Conservation (phyloP, 78 protist species). For the Dictyostelium capitatum region DNA sequence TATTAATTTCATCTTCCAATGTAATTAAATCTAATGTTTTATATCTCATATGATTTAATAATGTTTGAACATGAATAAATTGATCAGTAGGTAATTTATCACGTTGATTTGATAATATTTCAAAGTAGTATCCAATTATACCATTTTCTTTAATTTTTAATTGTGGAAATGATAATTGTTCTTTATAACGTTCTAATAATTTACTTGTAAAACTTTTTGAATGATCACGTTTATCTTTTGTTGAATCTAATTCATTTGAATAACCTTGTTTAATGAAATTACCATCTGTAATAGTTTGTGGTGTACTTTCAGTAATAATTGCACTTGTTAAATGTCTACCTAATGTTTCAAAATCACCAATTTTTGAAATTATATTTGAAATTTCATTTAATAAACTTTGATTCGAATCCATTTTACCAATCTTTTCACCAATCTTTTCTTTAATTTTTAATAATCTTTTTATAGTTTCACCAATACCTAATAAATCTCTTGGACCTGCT, state of each 20-base stretch:
- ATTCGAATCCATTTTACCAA: not conserved
- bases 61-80: slow-evolving; percentile 68
- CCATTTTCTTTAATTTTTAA: slow-evolving; percentile 49
- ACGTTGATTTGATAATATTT: slow-evolving; percentile 2
- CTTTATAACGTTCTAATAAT: not conserved
- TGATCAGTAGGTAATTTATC: slow-evolving; percentile 12
- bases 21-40: slow-evolving; percentile 17
- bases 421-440: not conserved
- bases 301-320: slow-evolving; percentile 34
- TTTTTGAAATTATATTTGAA: too few relatives aligned
- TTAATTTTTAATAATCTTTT: not conserved
- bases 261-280: slow-evolving; percentile 46
- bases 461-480: slow-evolving; percentile 41
- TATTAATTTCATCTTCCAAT: slow-evolving; percentile 53
- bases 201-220: too few relatives aligned
- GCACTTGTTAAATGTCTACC: slow-evolving; percentile 28
- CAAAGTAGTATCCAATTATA: slow-evolving; percentile 48
- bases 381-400: too few relatives aligned
- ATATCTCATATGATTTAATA: slow-evolving; percentile 33
- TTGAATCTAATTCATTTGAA: slow-evolving; percentile 18
- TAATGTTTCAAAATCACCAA: too few relatives aligned
- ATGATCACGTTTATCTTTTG: not conserved
- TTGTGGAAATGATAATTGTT: not conserved
- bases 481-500: slow-evolving; percentile 73
- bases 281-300: slow-evolving; percentile 32